Evolutionary conservation across 2,329 filamentous ascomycete genomes (phyloP).

Genomic region (Calonectria pseudoturangicola): DNA sequence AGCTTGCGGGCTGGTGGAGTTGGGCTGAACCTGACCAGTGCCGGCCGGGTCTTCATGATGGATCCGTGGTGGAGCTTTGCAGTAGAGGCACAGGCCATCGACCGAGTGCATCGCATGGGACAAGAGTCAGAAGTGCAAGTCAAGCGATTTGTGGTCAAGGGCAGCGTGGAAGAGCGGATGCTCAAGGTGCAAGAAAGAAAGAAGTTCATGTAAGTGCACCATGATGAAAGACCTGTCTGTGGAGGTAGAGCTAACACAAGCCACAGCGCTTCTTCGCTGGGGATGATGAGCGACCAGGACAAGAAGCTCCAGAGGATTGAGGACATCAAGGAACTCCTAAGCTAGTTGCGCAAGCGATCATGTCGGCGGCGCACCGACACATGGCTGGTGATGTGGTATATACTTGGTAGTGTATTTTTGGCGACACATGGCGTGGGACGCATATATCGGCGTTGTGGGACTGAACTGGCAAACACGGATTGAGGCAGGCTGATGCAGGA

Average conservation of each 20-base stretch:
- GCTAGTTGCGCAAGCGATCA: constrained; percentile 61
- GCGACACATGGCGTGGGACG: constrained; percentile 28
- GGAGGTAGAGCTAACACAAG: constrained; percentile 33
- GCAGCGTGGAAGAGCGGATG: constrained; percentile 97
- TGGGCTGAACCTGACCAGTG: constrained; percentile 92
- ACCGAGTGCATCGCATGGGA: constrained; percentile 97
- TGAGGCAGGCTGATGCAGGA: constrained; percentile 32
- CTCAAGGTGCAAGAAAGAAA: constrained; percentile 94
- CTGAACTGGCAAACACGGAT: constrained; percentile 34
- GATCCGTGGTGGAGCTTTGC: constrained; percentile 99
- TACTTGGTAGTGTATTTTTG: constrained; percentile 22
- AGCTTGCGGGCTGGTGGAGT: constrained; percentile 94
- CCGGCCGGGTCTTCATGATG: constrained; percentile 97
- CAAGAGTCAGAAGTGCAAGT: constrained; percentile 91
- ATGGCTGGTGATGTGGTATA: constrained; percentile 25
- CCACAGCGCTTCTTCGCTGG: constrained; percentile 89
- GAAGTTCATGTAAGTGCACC: constrained; percentile 87
- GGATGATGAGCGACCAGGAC: constrained; percentile 96
- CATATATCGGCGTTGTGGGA: constrained; percentile 45
- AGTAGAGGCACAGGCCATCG: constrained; percentile 96
- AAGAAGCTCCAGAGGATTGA: constrained; percentile 93
- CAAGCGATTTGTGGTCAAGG: constrained; percentile 89
- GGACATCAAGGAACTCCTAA: constrained; percentile 93
- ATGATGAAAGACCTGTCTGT: neutral
- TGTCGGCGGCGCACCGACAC: neutral